phyloP scores from a whole-genome alignment of 306 rosid genomes.

The Hippophae tibetana region DNA sequence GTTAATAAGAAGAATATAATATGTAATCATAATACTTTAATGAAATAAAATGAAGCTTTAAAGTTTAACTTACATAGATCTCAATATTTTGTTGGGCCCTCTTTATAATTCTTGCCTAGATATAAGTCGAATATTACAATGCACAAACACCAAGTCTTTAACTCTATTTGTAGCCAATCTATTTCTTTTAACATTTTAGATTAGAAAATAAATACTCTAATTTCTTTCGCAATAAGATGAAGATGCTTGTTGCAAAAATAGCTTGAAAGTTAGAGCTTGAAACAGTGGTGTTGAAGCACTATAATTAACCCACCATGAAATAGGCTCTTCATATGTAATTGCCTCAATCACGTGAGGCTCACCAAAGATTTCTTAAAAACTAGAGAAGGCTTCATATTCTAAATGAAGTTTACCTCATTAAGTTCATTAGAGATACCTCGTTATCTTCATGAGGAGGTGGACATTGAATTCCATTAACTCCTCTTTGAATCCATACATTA shows the following conservation, averaged over 20 bases:
- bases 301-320: background rate
- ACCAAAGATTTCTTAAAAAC: background rate
- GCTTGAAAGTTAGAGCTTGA: background rate
- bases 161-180: background rate
- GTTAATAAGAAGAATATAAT: background rate
- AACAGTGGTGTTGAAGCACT: background rate
- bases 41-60: background rate
- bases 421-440: background rate
- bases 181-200: background rate
- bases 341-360: background rate
- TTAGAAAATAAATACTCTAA: too few relatives aligned
- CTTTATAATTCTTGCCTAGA: background rate
- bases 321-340: too few relatives aligned
- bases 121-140: background rate
- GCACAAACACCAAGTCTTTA: background rate
- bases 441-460: background rate
- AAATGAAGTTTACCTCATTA: background rate
- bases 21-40: background rate
- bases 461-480: background rate
- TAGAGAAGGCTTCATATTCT: background rate
- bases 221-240: too few relatives aligned
- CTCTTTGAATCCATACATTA: background rate
- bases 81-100: background rate
- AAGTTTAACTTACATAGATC: background rate
- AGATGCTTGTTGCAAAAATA: too few relatives aligned